phyloP scores from a whole-genome alignment of 768 basidiomycete genomes.

The Boletus edulis region DNA sequence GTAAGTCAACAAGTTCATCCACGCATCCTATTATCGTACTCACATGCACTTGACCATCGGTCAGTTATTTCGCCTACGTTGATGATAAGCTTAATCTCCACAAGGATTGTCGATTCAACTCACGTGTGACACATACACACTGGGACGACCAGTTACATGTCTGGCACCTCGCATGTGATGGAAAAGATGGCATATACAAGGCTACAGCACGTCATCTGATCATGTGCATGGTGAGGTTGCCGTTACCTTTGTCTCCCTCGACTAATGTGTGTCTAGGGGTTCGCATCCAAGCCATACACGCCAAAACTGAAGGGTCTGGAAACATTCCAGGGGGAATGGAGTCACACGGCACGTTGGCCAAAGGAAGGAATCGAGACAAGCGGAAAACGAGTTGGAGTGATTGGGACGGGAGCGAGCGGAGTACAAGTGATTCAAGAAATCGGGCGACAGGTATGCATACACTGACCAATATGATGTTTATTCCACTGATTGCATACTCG shows the following conservation, averaged over 20 bases:
- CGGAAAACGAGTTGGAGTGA: slow-evolving; percentile 15
- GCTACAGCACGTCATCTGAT: slow-evolving; percentile 10
- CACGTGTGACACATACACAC: slow-evolving; percentile 4
- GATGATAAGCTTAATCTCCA: slow-evolving; percentile 10
- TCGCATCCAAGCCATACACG: slow-evolving; percentile 8
- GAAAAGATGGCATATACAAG: slow-evolving; percentile 9
- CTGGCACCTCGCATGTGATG: slow-evolving; percentile 5
- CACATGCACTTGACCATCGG: neutral
- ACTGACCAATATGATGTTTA: neutral
- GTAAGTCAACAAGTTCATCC: neutral
- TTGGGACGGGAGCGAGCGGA: slow-evolving; percentile 16
- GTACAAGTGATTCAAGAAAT: slow-evolving; percentile 16
- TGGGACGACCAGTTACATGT: slow-evolving; percentile 10
- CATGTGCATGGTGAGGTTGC: slow-evolving; percentile 8
- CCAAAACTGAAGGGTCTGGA: slow-evolving; percentile 10
- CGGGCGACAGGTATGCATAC: slow-evolving; percentile 4
- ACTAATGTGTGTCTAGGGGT: slow-evolving; percentile 2
- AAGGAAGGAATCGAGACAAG: slow-evolving; percentile 11
- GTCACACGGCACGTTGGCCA: slow-evolving; percentile 15
- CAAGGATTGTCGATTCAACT: slow-evolving; percentile 15
- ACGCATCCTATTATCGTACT: neutral
- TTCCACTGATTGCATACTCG: neutral
- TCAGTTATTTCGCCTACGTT: slow-evolving; percentile 16
- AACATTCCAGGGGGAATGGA: slow-evolving; percentile 7
- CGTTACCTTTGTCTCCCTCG: neutral